Evolutionary conservation across 1,284 basidiomycete genomes (phyloP).

Genomic region (Ustilago esculenta): DNA sequence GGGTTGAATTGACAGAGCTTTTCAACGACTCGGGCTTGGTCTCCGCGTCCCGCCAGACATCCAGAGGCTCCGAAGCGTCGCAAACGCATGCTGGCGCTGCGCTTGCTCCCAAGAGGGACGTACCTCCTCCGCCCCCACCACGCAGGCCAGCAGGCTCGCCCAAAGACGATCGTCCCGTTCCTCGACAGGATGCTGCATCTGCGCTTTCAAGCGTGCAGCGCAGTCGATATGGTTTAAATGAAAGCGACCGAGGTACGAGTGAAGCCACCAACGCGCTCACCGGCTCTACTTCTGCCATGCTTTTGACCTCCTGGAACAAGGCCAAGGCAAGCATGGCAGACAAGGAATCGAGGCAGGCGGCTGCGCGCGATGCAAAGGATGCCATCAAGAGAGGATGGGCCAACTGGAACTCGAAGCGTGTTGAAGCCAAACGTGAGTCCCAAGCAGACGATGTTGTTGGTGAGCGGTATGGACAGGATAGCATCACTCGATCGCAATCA

Average conservation of each 20-base stretch:
- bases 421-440: slow-evolving; percentile 22
- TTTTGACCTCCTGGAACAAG: slow-evolving; percentile 56
- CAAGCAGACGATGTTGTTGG: slow-evolving; percentile 7
- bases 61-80: background rate
- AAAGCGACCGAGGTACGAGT: slow-evolving; percentile 6
- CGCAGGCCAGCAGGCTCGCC: slow-evolving; percentile 11
- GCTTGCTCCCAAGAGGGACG: slow-evolving; percentile 3
- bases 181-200: slow-evolving; percentile 31
- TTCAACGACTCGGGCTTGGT: background rate
- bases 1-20: background rate
- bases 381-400: slow-evolving; percentile 63
- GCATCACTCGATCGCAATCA: slow-evolving; percentile 28
- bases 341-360: slow-evolving; percentile 58
- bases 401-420: slow-evolving; percentile 56
- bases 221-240: slow-evolving; percentile 36
- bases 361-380: slow-evolving; percentile 62
- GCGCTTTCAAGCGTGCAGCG: slow-evolving; percentile 35
- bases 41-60: slow-evolving; percentile 4
- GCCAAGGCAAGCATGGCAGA: slow-evolving; percentile 64
- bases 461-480: slow-evolving; percentile 9
- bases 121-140: slow-evolving; percentile 32
- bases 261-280: slow-evolving; percentile 10
- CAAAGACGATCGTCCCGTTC: slow-evolving; percentile 3
- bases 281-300: slow-evolving; percentile 26
- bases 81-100: background rate